phyloP scores from a whole-genome alignment of 108 stramenopile species.

The Pseudonitzschia delicatissima region DNA sequence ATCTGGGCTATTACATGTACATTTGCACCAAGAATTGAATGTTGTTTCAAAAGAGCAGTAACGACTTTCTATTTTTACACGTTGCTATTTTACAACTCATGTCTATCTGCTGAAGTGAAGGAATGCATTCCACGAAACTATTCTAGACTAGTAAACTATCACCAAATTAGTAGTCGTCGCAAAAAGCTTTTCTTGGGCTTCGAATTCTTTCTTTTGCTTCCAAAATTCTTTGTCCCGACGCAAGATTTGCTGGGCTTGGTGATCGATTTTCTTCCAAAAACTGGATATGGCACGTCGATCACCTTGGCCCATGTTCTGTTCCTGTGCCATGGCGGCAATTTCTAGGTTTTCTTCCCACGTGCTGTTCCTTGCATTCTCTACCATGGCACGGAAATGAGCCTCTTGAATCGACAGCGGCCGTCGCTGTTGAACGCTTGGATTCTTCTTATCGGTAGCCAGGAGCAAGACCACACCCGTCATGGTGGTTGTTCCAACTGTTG shows the following conservation, averaged over 20 bases:
- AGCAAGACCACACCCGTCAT: slow-evolving; percentile 3
- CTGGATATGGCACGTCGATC: slow-evolving; percentile 14
- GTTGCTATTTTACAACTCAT: too few relatives aligned
- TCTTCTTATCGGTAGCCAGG: not conserved
- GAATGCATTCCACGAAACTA: too few relatives aligned
- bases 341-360: slow-evolving; percentile 46
- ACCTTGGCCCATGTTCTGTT: slow-evolving; percentile 45
- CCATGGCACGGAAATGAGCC: slow-evolving; percentile 51
- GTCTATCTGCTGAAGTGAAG: too few relatives aligned
- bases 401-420: slow-evolving; percentile 31
- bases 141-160: too few relatives aligned
- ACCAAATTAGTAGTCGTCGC: not conserved
- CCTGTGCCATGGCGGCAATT: slow-evolving; percentile 44
- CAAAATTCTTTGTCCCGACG: not conserved
- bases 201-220: not conserved
- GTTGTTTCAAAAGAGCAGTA: too few relatives aligned
- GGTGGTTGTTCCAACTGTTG: slow-evolving; percentile 9
- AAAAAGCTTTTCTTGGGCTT: not conserved
- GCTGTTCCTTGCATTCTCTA: slow-evolving; percentile 48
- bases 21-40: slow-evolving; percentile 8
- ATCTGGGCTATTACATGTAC: slow-evolving; percentile 8
- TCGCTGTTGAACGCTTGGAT: not conserved
- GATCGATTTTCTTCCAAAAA: slow-evolving; percentile 39
- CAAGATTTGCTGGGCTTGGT: slow-evolving; percentile 39
- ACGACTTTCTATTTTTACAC: too few relatives aligned